Evolutionary conservation across 2,329 filamentous ascomycete genomes (phyloP), one percentile per base, ranked within the genome.

Genomic region (Tolypocladium album): DNA sequence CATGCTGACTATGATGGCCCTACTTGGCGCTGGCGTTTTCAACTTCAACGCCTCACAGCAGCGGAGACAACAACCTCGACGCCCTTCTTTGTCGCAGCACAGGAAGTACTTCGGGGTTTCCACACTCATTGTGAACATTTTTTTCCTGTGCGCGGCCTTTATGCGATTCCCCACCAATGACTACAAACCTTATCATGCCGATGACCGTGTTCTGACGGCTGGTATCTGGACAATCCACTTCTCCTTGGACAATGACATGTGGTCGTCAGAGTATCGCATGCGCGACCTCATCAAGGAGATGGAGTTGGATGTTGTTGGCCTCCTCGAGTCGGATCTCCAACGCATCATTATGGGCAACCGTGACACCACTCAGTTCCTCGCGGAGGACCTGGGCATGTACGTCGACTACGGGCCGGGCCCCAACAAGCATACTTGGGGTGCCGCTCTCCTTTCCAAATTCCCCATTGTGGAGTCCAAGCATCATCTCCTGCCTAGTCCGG

Each of bases 161-260:
- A 82, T 92, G 59, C 90, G 94, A 63, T 97, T 97, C 79, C 94
- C 94, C 0, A 88, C 87, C 2, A 93, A 97, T 71, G 87, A 97
- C 75, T 96, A 97, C 77, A 85, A 84, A 60, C 90, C 94, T 0
- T 92, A 97, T 73, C 93, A 99, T 71, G 83, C 85, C 43, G 86
- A 96, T 58, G 88, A 92, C 64, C 94, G 94, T 66, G 78, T 95
- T 58, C 82, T 97, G 61, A 97, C 95, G 0, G 91, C 92, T 1
- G 94, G 94, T 66, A 97, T 99, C 72, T 99, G 94, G 94, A 99
- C 94, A 0, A 92, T 97, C 60, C 94, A 99, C 76, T 99, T 99
- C 74, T 92, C 90, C 17, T 85, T 99, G 24, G 94, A 99, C 76
- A 97, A 99, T 68, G 89, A 97, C 72, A 97, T 97, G 92, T 97